Evolutionary conservation across 306 rosid species (phyloP).

Genomic region (Morella rubra): DNA sequence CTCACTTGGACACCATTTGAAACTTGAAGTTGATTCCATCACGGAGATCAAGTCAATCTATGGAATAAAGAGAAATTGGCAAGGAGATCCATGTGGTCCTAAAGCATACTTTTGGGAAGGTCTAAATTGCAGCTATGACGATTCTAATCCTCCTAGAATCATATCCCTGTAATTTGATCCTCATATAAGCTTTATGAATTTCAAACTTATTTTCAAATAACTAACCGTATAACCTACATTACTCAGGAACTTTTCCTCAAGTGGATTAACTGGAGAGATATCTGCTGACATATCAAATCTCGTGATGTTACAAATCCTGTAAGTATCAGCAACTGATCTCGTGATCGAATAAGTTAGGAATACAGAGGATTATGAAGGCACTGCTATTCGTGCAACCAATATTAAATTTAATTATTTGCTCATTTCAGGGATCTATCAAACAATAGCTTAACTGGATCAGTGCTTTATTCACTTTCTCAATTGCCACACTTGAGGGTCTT

Average conservation of each 20-base stretch:
- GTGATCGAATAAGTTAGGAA: too few species aligned
- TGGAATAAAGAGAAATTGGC: slow-evolving; percentile 33
- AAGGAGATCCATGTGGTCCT: slow-evolving; percentile 45
- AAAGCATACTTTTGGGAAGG: slow-evolving; percentile 30
- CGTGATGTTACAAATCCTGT: too few species aligned
- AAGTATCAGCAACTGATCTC: too few species aligned
- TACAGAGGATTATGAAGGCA: too few species aligned
- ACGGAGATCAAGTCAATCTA: slow-evolving; percentile 24
- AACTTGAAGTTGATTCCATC: slow-evolving; percentile 28
- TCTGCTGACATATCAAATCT: too few species aligned
- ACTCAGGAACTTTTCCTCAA: too few species aligned
- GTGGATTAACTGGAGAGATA: too few species aligned
- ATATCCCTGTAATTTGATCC: background rate
- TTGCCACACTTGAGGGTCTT: slow-evolving; percentile 30
- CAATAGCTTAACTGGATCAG: slow-evolving; percentile 43
- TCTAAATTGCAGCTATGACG: slow-evolving; percentile 21
- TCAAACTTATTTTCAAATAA: too few species aligned
- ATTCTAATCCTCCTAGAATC: slow-evolving; percentile 1
- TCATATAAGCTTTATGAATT: background rate
- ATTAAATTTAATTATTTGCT: background rate
- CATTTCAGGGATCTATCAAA: slow-evolving; percentile 59
- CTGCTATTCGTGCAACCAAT: too few species aligned
- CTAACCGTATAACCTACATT: too few species aligned
- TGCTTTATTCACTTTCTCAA: slow-evolving; percentile 41
- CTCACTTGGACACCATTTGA: too few species aligned